Evolutionary conservation across 2,329 filamentous ascomycete genomes (phyloP), one percentile per base, ranked within the genome.

Genomic region (Microcyclosporella mali): DNA sequence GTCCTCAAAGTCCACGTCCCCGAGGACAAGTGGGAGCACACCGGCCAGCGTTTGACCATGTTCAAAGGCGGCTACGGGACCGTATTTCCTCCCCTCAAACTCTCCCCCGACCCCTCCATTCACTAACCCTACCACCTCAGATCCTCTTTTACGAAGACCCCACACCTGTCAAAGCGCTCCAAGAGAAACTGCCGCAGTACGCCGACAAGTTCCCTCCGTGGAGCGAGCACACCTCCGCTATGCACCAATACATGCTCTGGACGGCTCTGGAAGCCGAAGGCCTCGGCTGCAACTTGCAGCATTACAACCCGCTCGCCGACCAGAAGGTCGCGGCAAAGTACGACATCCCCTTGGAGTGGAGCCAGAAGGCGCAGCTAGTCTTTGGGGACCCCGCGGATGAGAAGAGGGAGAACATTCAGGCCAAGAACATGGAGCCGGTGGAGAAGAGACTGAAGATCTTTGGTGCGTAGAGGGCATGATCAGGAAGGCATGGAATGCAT

Each of bases 241-340:
- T 95, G 80, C 78, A 86, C 60, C 85, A 95, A 72, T 84, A 78
- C 68, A 72, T 79, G 52, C 64, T 88, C 55, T 95, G 88, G 88
- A 82, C 82, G 14, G 85, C 82, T 3, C 79, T 95, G 44, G 85
- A 89, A 70, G 75, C 82, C 47, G 87, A 92, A 64, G 88, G 88
- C 21, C 78, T 94, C 43, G 88, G 88, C 53, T 85, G 83, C 63
- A 94, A 89, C 74, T 75, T 95, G 40, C 88, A 95, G 75, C 88
- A 95, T 72, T 94, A 94, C 75, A 92, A 88, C 77, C 88, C 88
- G 15, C 67, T 95, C 45, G 79, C 94, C 56, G 84, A 94, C 68
- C 73, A 75, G 52, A 79, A 81, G 70, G 83, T 88, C 40, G 69
- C 75, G 33, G 71, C 71, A 49, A 70, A 79, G 56, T 95, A 86